Evolutionary conservation across 2,329 filamentous ascomycete genomes (phyloP), one percentile per base, ranked within the genome.

Genomic region (Boeremia lycopersici): DNA sequence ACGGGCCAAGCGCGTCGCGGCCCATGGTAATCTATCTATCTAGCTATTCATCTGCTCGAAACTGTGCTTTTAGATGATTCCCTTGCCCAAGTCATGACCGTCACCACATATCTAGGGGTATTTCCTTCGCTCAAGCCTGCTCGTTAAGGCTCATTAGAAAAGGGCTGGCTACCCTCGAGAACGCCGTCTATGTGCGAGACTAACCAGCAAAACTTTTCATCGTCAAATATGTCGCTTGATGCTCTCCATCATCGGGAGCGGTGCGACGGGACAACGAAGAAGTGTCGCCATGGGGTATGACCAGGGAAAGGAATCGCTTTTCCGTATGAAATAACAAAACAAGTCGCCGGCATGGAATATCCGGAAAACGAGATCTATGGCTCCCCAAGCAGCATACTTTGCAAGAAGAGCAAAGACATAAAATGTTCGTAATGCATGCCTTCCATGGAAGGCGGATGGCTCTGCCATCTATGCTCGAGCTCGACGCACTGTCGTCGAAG

Each of bases 221-320:
- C 67, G 66, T 71, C 67, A 63, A 63, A 62, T 54, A 53, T 43
- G 42, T 67, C 63, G 63, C 68, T 48, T 61, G 48, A 57, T 63
- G 59, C 59, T 53, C 62, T 68, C 59, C 62, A 62, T 57, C 44
- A 51, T 51, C 60, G 59, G 69, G 57, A 65, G 65, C 63, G 53
- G 43, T 57, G 59, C 55, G 64, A 65, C 67, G 57, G 65, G 57
- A 71, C 64, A 64, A 68, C 64, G 60, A 68, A 67, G 61, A 61
- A 60, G 51, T 58, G 61, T 68, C 62, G 63, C 64, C 60, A 60
- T 65, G 50, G 61, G 60, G 56, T 66, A 65, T 69, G 67, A 67
- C 69, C 63, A 64, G 65, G 70, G 68, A 69, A 72, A 70, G 69
- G 71, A 74, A 75, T 70, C 72, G 72, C 73, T 75, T 76, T 74